These are phyloP conservation scores for Phytophthora gonapodyides DNA, from an alignment of 352 stramenopile genomes.

Conservation along the genomic window DNA sequence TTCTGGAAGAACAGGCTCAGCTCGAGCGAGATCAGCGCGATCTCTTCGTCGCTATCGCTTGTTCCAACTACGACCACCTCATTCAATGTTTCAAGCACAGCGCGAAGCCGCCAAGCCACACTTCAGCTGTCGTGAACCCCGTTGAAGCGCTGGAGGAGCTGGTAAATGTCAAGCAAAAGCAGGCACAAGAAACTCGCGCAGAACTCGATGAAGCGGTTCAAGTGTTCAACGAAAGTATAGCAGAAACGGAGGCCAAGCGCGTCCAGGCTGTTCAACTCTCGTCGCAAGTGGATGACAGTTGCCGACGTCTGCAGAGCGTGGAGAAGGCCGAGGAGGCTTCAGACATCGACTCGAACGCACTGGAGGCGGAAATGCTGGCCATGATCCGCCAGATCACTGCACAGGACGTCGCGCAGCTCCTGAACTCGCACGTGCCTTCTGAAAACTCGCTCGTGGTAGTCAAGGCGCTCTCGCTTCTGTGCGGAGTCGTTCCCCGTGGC, in stretches of 20 bases:
- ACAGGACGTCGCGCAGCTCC: slow-evolving; percentile 67
- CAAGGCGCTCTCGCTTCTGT: slow-evolving; percentile 78
- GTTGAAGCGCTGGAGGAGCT: slow-evolving; percentile 28
- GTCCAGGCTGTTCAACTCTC: slow-evolving; percentile 45
- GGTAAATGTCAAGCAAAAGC: slow-evolving; percentile 26
- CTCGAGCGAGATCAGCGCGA: slow-evolving; percentile 57
- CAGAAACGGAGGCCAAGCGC: slow-evolving; percentile 70
- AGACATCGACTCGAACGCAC: slow-evolving; percentile 48
- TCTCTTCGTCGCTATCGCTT: slow-evolving; percentile 73
- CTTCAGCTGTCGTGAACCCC: slow-evolving; percentile 8
- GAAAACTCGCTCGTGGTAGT: slow-evolving; percentile 62
- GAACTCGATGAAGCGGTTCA: slow-evolving; percentile 54
- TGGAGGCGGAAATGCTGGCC: slow-evolving; percentile 65
- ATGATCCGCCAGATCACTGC: slow-evolving; percentile 75
- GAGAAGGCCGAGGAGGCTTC: slow-evolving; percentile 53
- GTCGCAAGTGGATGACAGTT: slow-evolving; percentile 61
- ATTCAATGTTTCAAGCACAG: slow-evolving; percentile 49
- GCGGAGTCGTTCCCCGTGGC: slow-evolving; percentile 56
- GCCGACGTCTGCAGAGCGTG: slow-evolving; percentile 56
- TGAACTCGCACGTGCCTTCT: slow-evolving; percentile 62
- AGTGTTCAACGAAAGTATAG: slow-evolving; percentile 72
- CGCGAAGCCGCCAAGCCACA: slow-evolving; percentile 18
- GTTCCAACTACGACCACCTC: slow-evolving; percentile 70
- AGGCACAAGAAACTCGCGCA: slow-evolving; percentile 12
- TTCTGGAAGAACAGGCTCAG: slow-evolving; percentile 49